These are phyloP conservation scores for Rhynchospora pubera DNA, from an alignment of 176 grass and related monocot species.

Conservation along the genomic window DNA sequence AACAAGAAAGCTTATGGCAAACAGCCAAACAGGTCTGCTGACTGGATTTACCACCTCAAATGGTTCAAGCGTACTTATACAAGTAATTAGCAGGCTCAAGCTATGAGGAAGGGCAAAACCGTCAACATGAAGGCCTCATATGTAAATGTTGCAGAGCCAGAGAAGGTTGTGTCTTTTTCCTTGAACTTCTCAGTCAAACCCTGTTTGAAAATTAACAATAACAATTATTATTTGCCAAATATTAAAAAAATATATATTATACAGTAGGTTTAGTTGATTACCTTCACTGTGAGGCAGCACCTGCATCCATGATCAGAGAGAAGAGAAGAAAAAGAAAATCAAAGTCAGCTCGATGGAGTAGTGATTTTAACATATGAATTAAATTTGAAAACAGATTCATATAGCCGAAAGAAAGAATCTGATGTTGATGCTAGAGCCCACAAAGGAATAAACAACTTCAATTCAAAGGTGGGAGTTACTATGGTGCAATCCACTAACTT, in stretches of 20 bases:
- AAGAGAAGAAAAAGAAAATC: conserved; percentile 8
- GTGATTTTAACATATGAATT: not conserved
- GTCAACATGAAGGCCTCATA: conserved; percentile 91
- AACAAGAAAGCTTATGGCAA: not conserved
- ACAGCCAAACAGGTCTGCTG: not conserved
- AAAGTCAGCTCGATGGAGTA: not conserved
- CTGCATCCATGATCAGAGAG: conserved; percentile 28
- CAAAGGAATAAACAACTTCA: not conserved
- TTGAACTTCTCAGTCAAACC: conserved; percentile 97
- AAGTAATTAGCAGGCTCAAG: conserved; percentile 15
- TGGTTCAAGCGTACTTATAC: not conserved
- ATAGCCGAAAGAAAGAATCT: not conserved
- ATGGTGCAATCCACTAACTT: not conserved
- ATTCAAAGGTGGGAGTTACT: not conserved
- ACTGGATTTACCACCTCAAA: not conserved
- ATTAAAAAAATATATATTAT: not conserved
- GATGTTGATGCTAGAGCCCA: not conserved
- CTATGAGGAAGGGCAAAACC: conserved; percentile 76
- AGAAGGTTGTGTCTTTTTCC: conserved; percentile 58
- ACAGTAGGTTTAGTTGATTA: conserved; percentile 19
- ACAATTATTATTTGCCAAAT: conserved; percentile 9
- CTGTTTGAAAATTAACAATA: conserved; percentile 31
- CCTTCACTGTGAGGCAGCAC: conserved; percentile 98
- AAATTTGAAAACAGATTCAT: not conserved
- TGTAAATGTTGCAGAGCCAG: conserved; percentile 72